Evolutionary conservation across 495 filamentous ascomycete genomes (phyloP), one percentile per base, ranked within the genome.

Genomic region (Bryoglossum gracile): DNA sequence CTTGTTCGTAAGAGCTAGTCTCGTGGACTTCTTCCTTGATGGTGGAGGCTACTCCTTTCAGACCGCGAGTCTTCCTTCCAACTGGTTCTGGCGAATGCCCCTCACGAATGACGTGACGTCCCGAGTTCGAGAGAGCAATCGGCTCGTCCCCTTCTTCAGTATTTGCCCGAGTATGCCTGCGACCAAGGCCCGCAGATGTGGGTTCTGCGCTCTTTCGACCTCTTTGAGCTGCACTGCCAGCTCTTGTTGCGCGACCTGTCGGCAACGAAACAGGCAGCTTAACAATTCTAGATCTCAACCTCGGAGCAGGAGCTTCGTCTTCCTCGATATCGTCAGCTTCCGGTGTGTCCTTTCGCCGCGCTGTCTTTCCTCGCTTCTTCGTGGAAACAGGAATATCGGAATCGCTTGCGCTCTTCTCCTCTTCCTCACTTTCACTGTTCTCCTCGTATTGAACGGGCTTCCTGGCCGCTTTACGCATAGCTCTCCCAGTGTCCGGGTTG

Each of bases 91-190:
- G 89, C 51, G 78, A 88, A 32, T 63, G 72, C 10, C 85, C 87
- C 33, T 75, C 78, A 23, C 74, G 68, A 23, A 81, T 68, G 11
- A 81, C 77, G 61, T 94, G 86, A 56, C 73, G 78, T 10, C 89
- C 89, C 2, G 88, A 94, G 57, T 81, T 82, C 0, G 87, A 82
- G 25, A 94, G 68, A 14, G 74, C 80, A 34, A 82, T 67, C 11
- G 84, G 72, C 13, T 82, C 75, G 32, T 78, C 77, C 4, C 73
- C 70, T 8, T 75, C 67, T 47, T 77, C 56, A 17, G 59, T 56
- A 25, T 47, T 53, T 21, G 56, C 59, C 21, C 59, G 48, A 18
- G 59, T 62, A 11, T 9, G 46, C 45, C 59, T 50, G 33, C 59
- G 48, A 10, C 17, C 10, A 3, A 51, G 3, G 13, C 54, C 57